Base-by-base conservation (phyloP, 208 protist genomes). In the Porcisia hertigi region DNA sequence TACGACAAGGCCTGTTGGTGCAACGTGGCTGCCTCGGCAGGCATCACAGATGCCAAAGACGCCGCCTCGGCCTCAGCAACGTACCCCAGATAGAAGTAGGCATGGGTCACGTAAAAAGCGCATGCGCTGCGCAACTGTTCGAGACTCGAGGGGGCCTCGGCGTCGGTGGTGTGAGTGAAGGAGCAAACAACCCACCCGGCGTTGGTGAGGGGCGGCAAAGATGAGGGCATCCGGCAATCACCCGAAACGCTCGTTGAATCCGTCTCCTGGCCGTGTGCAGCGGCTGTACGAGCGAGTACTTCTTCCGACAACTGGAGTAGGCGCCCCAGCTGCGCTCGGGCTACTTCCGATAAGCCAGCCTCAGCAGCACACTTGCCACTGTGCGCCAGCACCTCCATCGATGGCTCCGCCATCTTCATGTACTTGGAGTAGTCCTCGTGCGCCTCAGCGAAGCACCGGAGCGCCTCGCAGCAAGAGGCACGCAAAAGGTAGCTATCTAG, bases 371-470 rank as follows among this genome's bases (percentile, higher is more conserved):
- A 97, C 84, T 94, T 92, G 55, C 90, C 90, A 70, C 90, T 93
- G 80, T 94, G 90, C 14, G 88, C 90, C 53, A 96, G 71, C 57
- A 95, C 83, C 30, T 84, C 88, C 83, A 95, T 82, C 23, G 88
- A 90, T 2, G 93, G 84, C 59, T 73, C 67, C 39, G 57, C 83
- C 52, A 97, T 80, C 73, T 86, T 91, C 62, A 97, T 82, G 82
- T 96, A 96, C 80, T 97, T 96, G 59, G 87, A 81, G 74, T 92
- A 96, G 81, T 97, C 91, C 39, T 87, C 86, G 71, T 87, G 94
- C 25, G 93, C 93, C 58, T 78, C 71, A 1, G 67, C 60, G 49
- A 83, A 79, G 59, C 81, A 79, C 18, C 72, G 72, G 43, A 96
- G 73, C 25, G 84, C 71, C 82, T 95, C 93, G n/a, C 88, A 88